Conservation (phyloP, 225 moss, liverwort and hornwort species). For the Ulota crispa region DNA sequence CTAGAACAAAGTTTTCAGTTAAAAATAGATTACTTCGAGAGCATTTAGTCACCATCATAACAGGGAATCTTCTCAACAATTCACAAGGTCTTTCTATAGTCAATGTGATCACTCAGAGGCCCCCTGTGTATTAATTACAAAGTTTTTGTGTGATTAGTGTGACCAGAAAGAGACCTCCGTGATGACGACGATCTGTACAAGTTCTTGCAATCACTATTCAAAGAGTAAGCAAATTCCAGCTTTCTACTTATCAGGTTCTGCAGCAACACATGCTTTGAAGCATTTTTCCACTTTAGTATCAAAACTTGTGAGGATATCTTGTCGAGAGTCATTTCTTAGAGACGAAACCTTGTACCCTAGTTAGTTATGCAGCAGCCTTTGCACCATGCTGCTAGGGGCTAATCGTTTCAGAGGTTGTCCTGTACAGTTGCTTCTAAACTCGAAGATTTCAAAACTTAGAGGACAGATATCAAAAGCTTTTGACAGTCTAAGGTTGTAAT, state of each 20-base stretch:
- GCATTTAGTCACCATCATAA: neutral
- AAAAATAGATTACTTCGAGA: neutral
- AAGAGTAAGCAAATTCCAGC: neutral
- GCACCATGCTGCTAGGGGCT: conserved; percentile 47
- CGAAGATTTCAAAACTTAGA: conserved; percentile 35
- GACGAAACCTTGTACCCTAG: conserved; percentile 1
- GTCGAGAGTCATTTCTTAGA: neutral
- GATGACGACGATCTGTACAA: neutral
- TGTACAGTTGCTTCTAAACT: conserved; percentile 51
- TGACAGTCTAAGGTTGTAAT: neutral
- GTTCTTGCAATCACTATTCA: neutral
- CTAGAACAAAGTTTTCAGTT: neutral
- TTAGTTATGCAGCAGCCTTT: conserved; percentile 39
- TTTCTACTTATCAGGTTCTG: neutral
- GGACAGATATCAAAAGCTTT: conserved; percentile 34
- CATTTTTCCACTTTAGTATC: neutral
- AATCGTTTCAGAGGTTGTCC: conserved; percentile 53
- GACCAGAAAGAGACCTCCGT: neutral
- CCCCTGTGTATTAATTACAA: neutral
- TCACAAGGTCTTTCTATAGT: neutral
- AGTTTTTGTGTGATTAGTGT: neutral
- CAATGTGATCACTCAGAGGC: neutral
- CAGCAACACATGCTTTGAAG: neutral
- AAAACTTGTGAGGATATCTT: neutral
- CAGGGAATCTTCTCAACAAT: neutral